These are phyloP conservation scores for Lentithecium fluviatile DNA, from an alignment of 495 filamentous ascomycete genomes.

Conservation along the genomic window DNA sequence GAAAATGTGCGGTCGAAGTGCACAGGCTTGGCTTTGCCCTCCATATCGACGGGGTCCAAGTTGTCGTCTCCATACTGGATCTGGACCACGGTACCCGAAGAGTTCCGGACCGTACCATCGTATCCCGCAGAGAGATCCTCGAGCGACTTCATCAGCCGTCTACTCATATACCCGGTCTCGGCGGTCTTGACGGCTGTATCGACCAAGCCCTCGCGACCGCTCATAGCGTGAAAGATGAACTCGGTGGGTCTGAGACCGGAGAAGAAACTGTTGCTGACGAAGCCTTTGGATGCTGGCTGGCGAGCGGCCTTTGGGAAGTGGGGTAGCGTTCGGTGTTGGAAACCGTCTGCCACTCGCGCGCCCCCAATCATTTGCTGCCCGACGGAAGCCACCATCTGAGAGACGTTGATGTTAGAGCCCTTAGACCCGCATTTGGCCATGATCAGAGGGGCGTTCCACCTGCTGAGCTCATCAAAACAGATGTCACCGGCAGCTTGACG, in stretches of 20 bases:
- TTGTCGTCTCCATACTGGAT: conserved; percentile 97
- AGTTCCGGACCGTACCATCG: conserved; percentile 91
- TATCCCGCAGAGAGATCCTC: conserved; percentile 92
- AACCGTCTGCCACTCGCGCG: conserved; percentile 90
- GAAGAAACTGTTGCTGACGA: conserved; percentile 97
- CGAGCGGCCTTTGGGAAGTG: conserved; percentile 93
- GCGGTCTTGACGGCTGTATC: conserved; percentile 99
- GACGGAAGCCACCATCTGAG: conserved; percentile 97
- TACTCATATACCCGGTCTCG: conserved; percentile 98
- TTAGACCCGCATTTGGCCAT: conserved; percentile 98
- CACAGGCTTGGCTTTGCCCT: conserved; percentile 88
- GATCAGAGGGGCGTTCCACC: conserved; percentile 88
- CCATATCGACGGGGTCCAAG: conserved; percentile 95
- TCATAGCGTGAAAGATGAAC: conserved; percentile 98
- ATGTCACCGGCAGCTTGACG: conserved; percentile 86
- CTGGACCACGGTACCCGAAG: conserved; percentile 79
- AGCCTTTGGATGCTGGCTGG: conserved; percentile 89
- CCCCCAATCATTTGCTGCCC: conserved; percentile 97
- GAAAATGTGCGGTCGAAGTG: conserved; percentile 90
- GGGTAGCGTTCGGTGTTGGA: conserved; percentile 90
- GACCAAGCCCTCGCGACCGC: conserved; percentile 95
- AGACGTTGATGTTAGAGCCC: conserved; percentile 94
- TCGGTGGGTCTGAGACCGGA: conserved; percentile 85
- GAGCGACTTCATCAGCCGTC: conserved; percentile 94
- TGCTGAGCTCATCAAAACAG: conserved; percentile 85